Evolutionary conservation across 352 stramenopile genomes (phyloP), one percentile per base, ranked within the genome.

Genomic region (Phytophthora lateralis): DNA sequence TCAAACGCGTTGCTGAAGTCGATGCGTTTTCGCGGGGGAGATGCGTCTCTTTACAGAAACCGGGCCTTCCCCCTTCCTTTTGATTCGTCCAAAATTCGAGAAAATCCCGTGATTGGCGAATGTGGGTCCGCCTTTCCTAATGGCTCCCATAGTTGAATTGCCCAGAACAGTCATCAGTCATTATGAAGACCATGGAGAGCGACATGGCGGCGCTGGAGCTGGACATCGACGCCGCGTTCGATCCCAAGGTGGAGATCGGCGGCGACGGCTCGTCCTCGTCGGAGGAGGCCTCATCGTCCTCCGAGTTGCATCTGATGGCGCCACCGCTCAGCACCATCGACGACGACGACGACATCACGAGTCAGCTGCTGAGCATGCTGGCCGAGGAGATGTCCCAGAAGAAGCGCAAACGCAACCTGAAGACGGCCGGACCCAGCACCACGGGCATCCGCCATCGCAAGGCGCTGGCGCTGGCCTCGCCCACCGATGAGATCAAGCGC

Each of bases 311-410:
- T 47, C 58, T 72, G 38, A 53, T 14, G 37, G 46, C 42, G n/a
- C 58, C 60, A 18, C 52, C 58, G n/a, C 52, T 68, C 41, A 43
- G 15, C 39, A 35, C 52, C 49, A 66, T 66, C 52, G 60, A 73
- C 60, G 69, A 78, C 44, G 66, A 78, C 44, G 69, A 78, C 48
- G 66, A 78, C 46, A 78, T 78, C 35, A 75, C 69, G 52, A 75
- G 69, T 62, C 65, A 75, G 30, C 21, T 78, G 54, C 66, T 78
- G 43, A 75, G 65, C 12, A 78, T 78, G 66, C 42, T 78, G 57
- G 69, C 65, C 44, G 69, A 78, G 54, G 66, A 78, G 48, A 78
- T 78, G 65, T 72, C 59, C 50, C 59, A 71, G 37, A 78, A 78
- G 49, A 73, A 73, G 44, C 63, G 63, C 21, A 78, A 75, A 53